Conservation (phyloP, 2,329 filamentous ascomycete species). For the Dactylonectria estremocensis region DNA sequence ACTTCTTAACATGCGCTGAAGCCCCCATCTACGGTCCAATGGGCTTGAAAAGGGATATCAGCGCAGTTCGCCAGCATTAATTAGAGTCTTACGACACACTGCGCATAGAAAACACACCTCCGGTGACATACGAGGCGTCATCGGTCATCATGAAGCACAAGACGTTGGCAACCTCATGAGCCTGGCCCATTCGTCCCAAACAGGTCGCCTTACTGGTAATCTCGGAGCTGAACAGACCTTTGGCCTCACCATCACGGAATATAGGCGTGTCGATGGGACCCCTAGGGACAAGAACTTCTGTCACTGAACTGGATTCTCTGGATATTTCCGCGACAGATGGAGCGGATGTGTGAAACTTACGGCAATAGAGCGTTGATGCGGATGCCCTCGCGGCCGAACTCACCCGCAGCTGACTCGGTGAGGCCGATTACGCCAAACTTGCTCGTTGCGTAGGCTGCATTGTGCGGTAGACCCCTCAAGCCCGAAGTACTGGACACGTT, state of each 20-base stretch:
- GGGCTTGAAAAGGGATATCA: background rate
- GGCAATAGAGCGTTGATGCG: slow-evolving; percentile 1
- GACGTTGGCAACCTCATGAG: slow-evolving; percentile 7
- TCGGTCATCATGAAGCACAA: slow-evolving; percentile 10
- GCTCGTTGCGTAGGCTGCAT: slow-evolving; percentile 4
- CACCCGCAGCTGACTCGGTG: slow-evolving; percentile 3
- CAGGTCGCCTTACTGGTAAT: background rate
- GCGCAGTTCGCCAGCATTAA: background rate
- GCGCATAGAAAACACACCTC: slow-evolving; percentile 4
- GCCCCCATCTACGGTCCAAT: background rate
- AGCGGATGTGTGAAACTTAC: background rate
- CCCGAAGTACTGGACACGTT: slow-evolving; percentile 7
- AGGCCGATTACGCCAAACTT: slow-evolving; percentile 10
- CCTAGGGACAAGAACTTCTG: background rate
- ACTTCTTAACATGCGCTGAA: background rate
- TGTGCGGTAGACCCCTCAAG: slow-evolving; percentile 1
- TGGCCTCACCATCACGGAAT: slow-evolving; percentile 7
- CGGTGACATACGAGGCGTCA: slow-evolving; percentile 10
- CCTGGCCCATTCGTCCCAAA: slow-evolving; percentile 4
- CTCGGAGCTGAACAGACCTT: slow-evolving; percentile 2
- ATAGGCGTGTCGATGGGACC: slow-evolving; percentile 8
- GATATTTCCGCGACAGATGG: background rate
- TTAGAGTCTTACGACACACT: background rate
- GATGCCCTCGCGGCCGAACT: slow-evolving; percentile 2
- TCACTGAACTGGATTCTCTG: background rate